These are phyloP conservation scores for Coemansia guatemalensis DNA, from an alignment of 192 early-diverging fungal species.

Conservation along the genomic window DNA sequence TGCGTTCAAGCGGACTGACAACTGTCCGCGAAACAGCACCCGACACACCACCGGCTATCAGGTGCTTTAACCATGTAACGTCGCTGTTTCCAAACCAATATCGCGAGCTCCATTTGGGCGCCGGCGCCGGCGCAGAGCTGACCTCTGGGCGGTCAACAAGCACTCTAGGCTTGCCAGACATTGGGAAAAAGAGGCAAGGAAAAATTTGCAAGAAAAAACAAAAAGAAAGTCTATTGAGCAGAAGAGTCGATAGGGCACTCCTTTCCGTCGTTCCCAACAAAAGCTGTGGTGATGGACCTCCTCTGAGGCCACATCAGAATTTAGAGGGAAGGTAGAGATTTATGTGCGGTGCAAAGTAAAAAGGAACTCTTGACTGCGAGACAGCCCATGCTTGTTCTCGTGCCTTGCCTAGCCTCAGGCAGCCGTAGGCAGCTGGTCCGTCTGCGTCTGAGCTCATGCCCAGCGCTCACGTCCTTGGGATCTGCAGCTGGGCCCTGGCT, in stretches of 20 bases:
- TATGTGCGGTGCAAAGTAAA: not conserved
- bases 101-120: constrained; percentile 49
- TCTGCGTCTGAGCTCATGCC: not conserved
- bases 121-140: constrained; percentile 8
- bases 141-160: constrained; percentile 25
- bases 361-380: not conserved
- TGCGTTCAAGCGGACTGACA: constrained; percentile 78
- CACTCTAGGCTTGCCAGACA: constrained; percentile 15
- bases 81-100: constrained; percentile 55
- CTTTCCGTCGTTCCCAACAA: not conserved
- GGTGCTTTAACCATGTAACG: constrained; percentile 68
- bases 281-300: not conserved
- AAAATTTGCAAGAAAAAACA: not conserved
- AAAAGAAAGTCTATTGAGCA: constrained; percentile 3
- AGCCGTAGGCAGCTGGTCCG: not conserved
- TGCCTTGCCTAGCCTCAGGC: not conserved
- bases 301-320: not conserved
- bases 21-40: constrained; percentile 77
- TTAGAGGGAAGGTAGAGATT: constrained; percentile 7
- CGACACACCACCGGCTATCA: constrained; percentile 74
- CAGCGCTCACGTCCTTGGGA: not conserved
- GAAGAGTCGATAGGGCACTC: constrained; percentile 4
- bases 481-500: not conserved
- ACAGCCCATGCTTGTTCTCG: not conserved
- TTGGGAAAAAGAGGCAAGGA: constrained; percentile 8